A percentile compares a stretch with the other conserved stretches of the same genome.
Conservation (phyloP, 169 alveolate genomes). For the Eimeria acervulina region DNA sequence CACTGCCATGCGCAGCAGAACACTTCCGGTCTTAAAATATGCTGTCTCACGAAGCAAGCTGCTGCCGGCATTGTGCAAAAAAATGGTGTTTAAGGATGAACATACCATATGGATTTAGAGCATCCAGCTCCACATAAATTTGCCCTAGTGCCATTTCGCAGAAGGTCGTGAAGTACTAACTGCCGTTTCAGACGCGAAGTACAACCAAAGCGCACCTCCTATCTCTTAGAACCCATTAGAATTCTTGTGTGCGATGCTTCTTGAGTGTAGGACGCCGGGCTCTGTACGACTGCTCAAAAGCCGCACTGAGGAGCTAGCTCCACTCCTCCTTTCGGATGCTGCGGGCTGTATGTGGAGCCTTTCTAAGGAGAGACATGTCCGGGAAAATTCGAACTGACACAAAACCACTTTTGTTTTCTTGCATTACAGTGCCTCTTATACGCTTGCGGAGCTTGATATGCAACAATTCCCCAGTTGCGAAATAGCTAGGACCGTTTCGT, state of each 20-base stretch:
- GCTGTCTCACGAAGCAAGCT: not conserved
- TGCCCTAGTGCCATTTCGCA: not conserved
- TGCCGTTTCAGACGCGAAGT: not conserved
- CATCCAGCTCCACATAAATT: not conserved
- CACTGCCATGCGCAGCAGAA: not conserved
- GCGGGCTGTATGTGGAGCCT: slow-evolving; percentile 71
- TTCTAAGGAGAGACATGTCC: not conserved
- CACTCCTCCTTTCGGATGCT: slow-evolving; percentile 45
- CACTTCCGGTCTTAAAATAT: not conserved
- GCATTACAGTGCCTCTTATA: not conserved
- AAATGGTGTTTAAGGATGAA: too few species aligned
- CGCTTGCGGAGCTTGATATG: not conserved
- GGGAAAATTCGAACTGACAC: not conserved
- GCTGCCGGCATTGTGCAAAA: not conserved
- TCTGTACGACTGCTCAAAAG: slow-evolving; percentile 57
- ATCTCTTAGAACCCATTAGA: not conserved
- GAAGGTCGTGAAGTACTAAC: not conserved
- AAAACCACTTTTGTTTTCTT: not conserved
- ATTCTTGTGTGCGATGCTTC: not conserved
- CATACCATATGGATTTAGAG: too few species aligned
- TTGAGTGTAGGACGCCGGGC: slow-evolving; percentile 4
- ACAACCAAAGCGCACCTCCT: not conserved
- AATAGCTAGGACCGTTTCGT: not conserved
- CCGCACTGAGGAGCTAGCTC: slow-evolving; percentile 30
- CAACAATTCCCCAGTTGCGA: not conserved